Percentiles rank a stretch among this genome's conserved stretches.
Evolutionary conservation across 495 filamentous ascomycete species (phyloP).

Genomic region (Glarea lozoyensis): DNA sequence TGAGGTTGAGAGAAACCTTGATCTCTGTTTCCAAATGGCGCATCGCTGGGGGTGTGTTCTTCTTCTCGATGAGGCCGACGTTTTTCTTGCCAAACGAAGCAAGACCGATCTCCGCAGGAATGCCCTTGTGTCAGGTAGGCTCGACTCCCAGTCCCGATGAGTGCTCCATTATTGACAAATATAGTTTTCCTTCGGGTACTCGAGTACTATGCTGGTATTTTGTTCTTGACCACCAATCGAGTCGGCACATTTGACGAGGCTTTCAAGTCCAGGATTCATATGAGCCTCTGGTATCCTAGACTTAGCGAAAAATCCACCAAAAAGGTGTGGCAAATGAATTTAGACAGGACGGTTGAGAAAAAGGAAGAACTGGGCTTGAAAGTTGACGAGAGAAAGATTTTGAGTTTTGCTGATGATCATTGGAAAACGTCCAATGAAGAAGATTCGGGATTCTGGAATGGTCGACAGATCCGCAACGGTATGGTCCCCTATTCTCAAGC

Average conservation of each 20-base stretch:
- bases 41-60: constrained; percentile 39
- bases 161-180: constrained; percentile 19
- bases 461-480: constrained; percentile 2
- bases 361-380: not conserved
- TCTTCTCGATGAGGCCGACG: constrained; percentile 50
- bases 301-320: constrained; percentile 15
- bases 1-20: constrained; percentile 33
- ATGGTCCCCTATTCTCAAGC: too few relatives aligned
- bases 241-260: constrained; percentile 45
- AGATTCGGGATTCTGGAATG: not conserved
- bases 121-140: constrained; percentile 63
- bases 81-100: constrained; percentile 56
- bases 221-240: constrained; percentile 50
- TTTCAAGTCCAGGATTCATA: constrained; percentile 23
- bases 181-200: constrained; percentile 45
- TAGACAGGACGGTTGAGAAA: not conserved
- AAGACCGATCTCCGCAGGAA: constrained; percentile 59
- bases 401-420: not conserved
- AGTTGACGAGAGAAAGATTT: not conserved
- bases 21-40: constrained; percentile 29
- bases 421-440: too few relatives aligned
- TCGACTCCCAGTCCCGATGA: too few relatives aligned
- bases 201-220: constrained; percentile 50
- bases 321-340: not conserved
- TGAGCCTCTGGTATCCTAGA: constrained; percentile 27